These are phyloP conservation scores for Boletus sp. DNA, from an alignment of 768 basidiomycete genomes.

Conservation along the genomic window DNA sequence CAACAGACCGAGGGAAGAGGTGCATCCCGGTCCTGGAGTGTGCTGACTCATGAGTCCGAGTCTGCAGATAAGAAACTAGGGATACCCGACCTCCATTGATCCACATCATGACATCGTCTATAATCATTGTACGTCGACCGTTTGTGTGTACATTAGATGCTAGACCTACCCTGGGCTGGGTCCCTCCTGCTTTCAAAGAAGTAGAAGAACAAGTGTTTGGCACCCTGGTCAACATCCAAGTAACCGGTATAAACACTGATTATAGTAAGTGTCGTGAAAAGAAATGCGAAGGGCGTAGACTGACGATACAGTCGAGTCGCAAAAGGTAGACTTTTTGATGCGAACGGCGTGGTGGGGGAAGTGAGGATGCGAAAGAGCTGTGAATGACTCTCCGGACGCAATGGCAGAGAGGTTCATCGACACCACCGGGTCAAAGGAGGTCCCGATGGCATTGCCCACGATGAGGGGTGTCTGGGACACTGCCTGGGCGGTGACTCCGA, in stretches of 20 bases:
- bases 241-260: slow-evolving; percentile 47
- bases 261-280: neutral
- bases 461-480: slow-evolving; percentile 8
- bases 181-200: slow-evolving; percentile 58
- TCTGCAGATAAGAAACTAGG: neutral
- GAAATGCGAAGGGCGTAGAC: neutral
- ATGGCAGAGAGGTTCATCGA: slow-evolving; percentile 26
- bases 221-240: slow-evolving; percentile 47
- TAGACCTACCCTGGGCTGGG: slow-evolving; percentile 36
- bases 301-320: slow-evolving; percentile 55
- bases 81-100: slow-evolving; percentile 56
- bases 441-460: neutral
- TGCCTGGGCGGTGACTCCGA: slow-evolving; percentile 1
- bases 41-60: neutral
- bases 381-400: slow-evolving; percentile 31
- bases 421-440: neutral
- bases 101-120: slow-evolving; percentile 71
- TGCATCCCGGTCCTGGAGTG: slow-evolving; percentile 54
- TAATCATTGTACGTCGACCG: neutral
- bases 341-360: slow-evolving; percentile 56
- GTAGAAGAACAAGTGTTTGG: slow-evolving; percentile 55
- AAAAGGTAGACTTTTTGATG: slow-evolving; percentile 60
- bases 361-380: slow-evolving; percentile 43
- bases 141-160: neutral
- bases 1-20: slow-evolving; percentile 53